Evolutionary conservation across 176 grass and related monocot genomes (phyloP).

Genomic region (Oryza brachyantha): DNA sequence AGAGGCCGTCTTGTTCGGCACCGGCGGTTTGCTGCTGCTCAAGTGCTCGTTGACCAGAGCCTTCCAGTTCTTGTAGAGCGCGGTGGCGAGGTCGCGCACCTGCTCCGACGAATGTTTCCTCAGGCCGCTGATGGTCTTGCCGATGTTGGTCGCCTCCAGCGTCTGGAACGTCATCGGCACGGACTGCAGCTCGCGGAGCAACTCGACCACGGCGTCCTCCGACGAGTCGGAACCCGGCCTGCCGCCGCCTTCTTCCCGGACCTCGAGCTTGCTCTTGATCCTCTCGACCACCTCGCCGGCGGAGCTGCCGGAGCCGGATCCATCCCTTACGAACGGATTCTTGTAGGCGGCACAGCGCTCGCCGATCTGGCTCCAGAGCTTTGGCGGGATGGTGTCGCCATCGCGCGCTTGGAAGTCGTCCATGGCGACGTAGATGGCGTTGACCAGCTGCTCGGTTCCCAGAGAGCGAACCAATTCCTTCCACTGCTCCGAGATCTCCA

Average conservation of each 20-base stretch:
- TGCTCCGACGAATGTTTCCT: slow-evolving; percentile 1
- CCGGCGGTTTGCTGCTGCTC: background rate
- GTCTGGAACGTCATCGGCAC: slow-evolving; percentile 16
- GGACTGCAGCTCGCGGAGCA: slow-evolving; percentile 21
- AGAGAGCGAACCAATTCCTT: background rate
- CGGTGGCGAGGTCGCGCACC: background rate
- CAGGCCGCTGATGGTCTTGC: background rate
- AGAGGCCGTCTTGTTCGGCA: background rate
- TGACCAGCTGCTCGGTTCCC: background rate
- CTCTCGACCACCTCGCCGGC: background rate
- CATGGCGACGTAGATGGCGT: background rate
- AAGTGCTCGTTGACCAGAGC: background rate
- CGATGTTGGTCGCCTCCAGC: slow-evolving; percentile 22
- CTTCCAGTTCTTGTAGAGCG: background rate
- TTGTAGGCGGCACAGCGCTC: background rate
- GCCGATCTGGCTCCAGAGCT: background rate
- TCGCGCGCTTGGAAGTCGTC: background rate
- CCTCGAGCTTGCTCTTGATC: background rate
- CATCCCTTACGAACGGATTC: background rate
- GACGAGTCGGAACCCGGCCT: background rate
- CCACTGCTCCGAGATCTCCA: background rate
- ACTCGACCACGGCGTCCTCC: background rate
- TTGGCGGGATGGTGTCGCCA: background rate
- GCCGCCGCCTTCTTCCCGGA: background rate
- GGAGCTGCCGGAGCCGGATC: background rate